These are phyloP conservation scores for Hymenoscyphus fraxineus DNA, from an alignment of 2,329 filamentous ascomycete species.

Conservation along the genomic window DNA sequence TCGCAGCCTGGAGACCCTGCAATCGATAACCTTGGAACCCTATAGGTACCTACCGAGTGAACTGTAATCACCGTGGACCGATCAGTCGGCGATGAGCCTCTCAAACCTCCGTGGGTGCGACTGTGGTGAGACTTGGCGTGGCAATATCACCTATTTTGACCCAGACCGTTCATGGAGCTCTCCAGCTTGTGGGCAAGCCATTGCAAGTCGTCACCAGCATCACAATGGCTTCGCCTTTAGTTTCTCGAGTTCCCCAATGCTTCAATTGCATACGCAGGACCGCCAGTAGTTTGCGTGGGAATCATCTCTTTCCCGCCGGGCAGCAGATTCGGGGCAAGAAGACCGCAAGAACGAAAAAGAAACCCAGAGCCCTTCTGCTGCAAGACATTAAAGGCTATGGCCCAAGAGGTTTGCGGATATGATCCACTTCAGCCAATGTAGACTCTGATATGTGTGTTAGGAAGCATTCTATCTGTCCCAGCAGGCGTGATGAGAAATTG, in stretches of 20 bases:
- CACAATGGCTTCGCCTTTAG: conserved; percentile 31
- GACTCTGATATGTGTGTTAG: conserved; percentile 36
- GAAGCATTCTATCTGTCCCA: conserved; percentile 49
- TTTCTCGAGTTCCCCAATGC: conserved; percentile 30
- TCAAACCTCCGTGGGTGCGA: conserved; percentile 6
- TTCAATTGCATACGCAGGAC: conserved; percentile 31
- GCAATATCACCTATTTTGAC: conserved; percentile 5
- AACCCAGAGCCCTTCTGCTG: conserved; percentile 47
- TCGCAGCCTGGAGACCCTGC: not conserved
- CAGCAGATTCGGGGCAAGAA: conserved; percentile 43
- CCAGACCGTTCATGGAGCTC: not conserved
- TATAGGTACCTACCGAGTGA: too few relatives aligned
- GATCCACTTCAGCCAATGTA: not conserved
- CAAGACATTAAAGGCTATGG: conserved; percentile 52
- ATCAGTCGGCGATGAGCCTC: not conserved
- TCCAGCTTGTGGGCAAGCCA: conserved; percentile 7
- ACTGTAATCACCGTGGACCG: too few relatives aligned
- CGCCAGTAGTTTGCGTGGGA: conserved; percentile 23
- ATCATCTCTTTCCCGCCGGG: conserved; percentile 18
- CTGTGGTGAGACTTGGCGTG: not conserved
- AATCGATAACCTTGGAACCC: not conserved
- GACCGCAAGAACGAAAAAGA: conserved; percentile 37
- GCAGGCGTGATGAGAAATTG: conserved; percentile 53
- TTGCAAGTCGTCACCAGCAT: conserved; percentile 1
- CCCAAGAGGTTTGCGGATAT: conserved; percentile 35